These are phyloP conservation scores for Lentinula detonsa DNA, from an alignment of 768 basidiomycete genomes.

Conservation along the genomic window DNA sequence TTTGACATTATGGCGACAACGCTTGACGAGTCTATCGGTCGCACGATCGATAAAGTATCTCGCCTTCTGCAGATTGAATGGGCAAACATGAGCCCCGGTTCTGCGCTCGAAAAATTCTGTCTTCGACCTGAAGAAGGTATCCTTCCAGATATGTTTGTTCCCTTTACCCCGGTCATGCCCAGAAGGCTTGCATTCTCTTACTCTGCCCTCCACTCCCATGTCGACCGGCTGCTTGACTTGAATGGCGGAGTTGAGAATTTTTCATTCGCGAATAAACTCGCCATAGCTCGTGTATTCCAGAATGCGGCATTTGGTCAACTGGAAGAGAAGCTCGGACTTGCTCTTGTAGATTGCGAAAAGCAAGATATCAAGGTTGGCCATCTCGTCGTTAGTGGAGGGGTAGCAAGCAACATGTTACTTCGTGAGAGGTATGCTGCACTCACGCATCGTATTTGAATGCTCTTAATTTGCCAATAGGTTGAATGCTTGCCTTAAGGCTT, in stretches of 20 bases:
- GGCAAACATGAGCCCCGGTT: conserved; percentile 62
- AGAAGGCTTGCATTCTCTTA: conserved; percentile 71
- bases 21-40: conserved; percentile 69
- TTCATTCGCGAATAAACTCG: conserved; percentile 30
- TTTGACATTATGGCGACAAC: conserved; percentile 75
- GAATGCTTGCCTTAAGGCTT: neutral
- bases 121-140: conserved; percentile 22
- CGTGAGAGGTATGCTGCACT: conserved; percentile 46
- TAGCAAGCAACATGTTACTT: conserved; percentile 79
- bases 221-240: conserved; percentile 49
- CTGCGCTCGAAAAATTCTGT: conserved; percentile 75
- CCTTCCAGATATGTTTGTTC: conserved; percentile 23
- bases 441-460: neutral
- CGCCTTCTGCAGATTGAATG: conserved; percentile 63
- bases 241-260: conserved; percentile 37
- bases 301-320: conserved; percentile 65
- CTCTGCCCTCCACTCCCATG: conserved; percentile 65
- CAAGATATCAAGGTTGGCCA: conserved; percentile 41
- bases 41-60: conserved; percentile 80
- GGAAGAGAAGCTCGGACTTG: conserved; percentile 64
- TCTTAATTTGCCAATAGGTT: neutral
- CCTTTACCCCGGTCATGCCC: conserved; percentile 43
- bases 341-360: conserved; percentile 34
- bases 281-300: conserved; percentile 71
- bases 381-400: conserved; percentile 87